Evolutionary conservation across 2,329 filamentous ascomycete genomes (phyloP), one percentile per base, ranked within the genome.

Genomic region (Raffaelea arxii): DNA sequence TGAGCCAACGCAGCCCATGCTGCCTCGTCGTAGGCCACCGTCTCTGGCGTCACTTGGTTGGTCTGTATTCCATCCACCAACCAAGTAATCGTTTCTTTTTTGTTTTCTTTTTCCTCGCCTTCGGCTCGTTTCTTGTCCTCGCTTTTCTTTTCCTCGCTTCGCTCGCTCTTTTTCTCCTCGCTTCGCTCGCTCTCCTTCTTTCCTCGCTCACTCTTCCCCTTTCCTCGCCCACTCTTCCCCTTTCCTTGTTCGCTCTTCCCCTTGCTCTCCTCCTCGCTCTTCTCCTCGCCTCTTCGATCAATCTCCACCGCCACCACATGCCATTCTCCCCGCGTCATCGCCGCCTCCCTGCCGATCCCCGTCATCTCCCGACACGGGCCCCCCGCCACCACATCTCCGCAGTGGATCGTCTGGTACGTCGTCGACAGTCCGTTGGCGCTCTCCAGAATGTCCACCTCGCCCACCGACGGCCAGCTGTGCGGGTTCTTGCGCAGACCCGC

Each of bases 1-100:
- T 76, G 69, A 19, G 71, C 71, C 18, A 78, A 58, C 4, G 65
- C 62, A 4, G 58, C 64, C 75, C 75, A 79, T n/a, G 69, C 61
- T 2, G 56, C 58, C 47, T 65, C 57, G 48, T 74, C 65, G n/a
- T n/a, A n/a, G 35, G 62, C 64, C 48, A 78, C 65, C 22, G 66
- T 58, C 0, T 59, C 55, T 1, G 74, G 75, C 3, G 60, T 64
- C 21, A 78, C 55, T 19, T 62, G 62, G 44, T 67, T 61, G 53
- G 65, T 76, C 27, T 62, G 59, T 1, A 49, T 50, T 7, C 70
- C 73, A 25, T 78, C 71, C 24, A 69, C 50, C 46, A 64, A 63
- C 72, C 74, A 78, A 9, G 65, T 65, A 12, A 79, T 70, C n/a
- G 62, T 64, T 65, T 79, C 71, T 9, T 9, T 21, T 11, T 40